Conservation (phyloP, 805 yeast genomes). For the Teunomyces gatunensis region DNA sequence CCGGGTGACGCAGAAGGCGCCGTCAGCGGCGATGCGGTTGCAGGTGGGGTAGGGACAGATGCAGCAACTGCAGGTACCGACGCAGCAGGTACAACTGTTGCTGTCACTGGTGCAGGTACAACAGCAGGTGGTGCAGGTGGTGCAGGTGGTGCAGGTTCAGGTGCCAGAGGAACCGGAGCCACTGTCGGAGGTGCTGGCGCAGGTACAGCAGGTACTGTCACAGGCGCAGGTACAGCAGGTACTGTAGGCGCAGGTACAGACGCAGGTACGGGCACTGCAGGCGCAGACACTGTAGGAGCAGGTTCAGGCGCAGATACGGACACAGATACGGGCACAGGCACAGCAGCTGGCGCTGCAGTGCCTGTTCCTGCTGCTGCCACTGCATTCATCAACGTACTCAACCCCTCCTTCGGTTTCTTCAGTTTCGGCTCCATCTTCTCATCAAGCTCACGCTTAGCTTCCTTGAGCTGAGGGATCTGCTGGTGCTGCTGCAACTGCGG, state of each 20-base stretch:
- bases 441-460: slow-evolving; percentile 36
- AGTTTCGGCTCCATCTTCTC: slow-evolving; percentile 32
- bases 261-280: neutral
- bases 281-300: neutral
- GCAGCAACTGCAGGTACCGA: slow-evolving; percentile 5
- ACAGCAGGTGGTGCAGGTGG: neutral
- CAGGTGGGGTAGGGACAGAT: slow-evolving; percentile 7
- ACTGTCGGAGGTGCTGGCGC: neutral
- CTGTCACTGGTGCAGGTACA: slow-evolving; percentile 6
- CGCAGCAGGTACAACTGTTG: neutral
- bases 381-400: slow-evolving; percentile 30
- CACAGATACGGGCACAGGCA: neutral
- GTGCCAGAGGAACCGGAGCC: neutral
- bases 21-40: slow-evolving; percentile 5
- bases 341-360: slow-evolving; percentile 3
- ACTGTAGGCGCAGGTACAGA: slow-evolving; percentile 4
- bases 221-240: slow-evolving; percentile 3
- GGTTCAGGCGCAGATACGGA: neutral
- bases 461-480: slow-evolving; percentile 10
- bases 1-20: slow-evolving; percentile 1
- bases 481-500: slow-evolving; percentile 13
- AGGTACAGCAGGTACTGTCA: slow-evolving; percentile 4
- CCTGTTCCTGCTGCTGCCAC: slow-evolving; percentile 10
- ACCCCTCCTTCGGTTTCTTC: slow-evolving; percentile 22
- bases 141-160: neutral